Evolutionary conservation across 805 yeast genomes (phyloP), one percentile per base, ranked within the genome.

Genomic region (Nakazawaea laoshanensis): DNA sequence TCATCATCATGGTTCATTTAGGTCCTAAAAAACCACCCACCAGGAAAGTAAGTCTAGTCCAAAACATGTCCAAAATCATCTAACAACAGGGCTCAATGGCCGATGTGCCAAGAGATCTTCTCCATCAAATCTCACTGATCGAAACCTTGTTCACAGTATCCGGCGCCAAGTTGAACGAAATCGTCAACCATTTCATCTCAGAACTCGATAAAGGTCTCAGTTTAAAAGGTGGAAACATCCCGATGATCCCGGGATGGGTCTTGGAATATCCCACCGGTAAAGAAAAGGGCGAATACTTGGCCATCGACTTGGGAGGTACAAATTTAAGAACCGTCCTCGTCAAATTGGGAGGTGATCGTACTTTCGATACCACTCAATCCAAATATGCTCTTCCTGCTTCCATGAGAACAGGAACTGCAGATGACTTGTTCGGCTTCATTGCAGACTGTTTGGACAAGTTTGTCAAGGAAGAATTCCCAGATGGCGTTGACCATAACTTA

Each of bases 161-260:
- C 15, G 63, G 71, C 10, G 75, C 65, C 7, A 74, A 66, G 42
- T 70, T 89, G 52, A 65, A 67, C 45, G 57, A 65, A 38, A 76
- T 89, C 57, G 75, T 85, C 32, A 68, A 70, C 30, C 94, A 80
- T 52, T 89, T 89, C 58, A 70, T 80, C 35, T 38, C 55, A 17
- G 97, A 89, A 61, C 73, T 89, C 48, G 74, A 77, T 42, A 82
- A 82, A 57, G 96, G 96, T 40, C 68, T 82, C 45, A 67, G 78
- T 39, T 67, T 70, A 51, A 57, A 67, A 37, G 89, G 92, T 33
- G 94, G 92, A 38, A 80, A 79, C 56, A 85, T 86, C 50, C 97
- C 98, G 41, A 89, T 89, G 97, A 87, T 81, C 53, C 95, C 95
- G 30, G 84, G 94, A 41, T 89, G 96, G 96, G 96, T 89, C 36